Evolutionary conservation across 1,284 basidiomycete genomes (phyloP), one percentile per base, ranked within the genome.

Genomic region (Thecaphora thlaspeos): DNA sequence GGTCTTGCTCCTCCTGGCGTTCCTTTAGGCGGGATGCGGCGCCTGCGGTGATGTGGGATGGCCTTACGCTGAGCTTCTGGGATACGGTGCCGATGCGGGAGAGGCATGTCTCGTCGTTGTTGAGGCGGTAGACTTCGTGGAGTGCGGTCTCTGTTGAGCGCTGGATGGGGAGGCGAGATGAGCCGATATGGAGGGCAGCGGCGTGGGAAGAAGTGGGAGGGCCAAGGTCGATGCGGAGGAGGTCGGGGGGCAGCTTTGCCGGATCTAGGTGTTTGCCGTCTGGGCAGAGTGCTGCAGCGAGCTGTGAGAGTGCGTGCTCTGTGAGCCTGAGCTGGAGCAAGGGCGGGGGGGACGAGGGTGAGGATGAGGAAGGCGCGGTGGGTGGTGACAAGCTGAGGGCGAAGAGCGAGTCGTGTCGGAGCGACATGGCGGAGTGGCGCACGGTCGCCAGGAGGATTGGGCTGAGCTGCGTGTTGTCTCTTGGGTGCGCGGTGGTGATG

Each of bases 21-120:
- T 66, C 59, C 34, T 66, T 66, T 39, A 66, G 59, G 2, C 63
- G 51, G 23, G 58, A 55, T 4, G 63, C 58, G 2, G 54, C 55
- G 2, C 59, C 50, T n/a, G 58, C 58, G 21, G 55, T 51, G 50
- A 62, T 55, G 4, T 52, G 45, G 15, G 52, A 55, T 0, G 63
- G 59, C 26, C 55, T 58, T 28, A 66, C 59, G 1, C 55, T 45
- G 19, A 61, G 43, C 47, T 66, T 66, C 12, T 55, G 43, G n/a
- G 46, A 24, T 24, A 66, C 53, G 30, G 52, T 44, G 17, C 55
- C 59, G 30, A 66, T 42, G 14, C 54, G 43, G 12, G 45, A 46
- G 9, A 66, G 32, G 4, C 50, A 58, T 2, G 55, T 56, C 41
- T 66, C 63, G 23, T 66, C 52, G 21, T 52, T 17, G 8, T 60